phyloP scores from a whole-genome alignment of 805 yeast species.

The Spencermartinsiella europaea region DNA sequence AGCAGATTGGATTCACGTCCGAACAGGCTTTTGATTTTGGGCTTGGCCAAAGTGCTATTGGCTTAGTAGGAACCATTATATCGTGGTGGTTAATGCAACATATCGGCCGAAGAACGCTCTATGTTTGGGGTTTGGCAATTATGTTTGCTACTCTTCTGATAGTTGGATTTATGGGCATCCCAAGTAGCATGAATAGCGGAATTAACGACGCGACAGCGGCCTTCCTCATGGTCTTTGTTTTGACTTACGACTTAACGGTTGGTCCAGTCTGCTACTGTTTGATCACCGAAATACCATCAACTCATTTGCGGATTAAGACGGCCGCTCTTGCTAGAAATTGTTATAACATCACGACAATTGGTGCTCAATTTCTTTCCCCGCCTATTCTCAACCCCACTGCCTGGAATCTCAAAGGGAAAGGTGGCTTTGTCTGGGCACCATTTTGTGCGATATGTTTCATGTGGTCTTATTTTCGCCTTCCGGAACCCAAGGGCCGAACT shows the following conservation, averaged over 20 bases:
- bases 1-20: constrained; percentile 35
- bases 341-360: constrained; percentile 19
- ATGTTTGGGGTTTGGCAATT: constrained; percentile 32
- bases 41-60: constrained; percentile 43
- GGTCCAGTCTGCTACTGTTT: constrained; percentile 42
- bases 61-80: constrained; percentile 37
- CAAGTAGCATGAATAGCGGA: constrained; percentile 9
- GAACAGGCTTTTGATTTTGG: constrained; percentile 36
- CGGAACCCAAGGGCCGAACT: constrained; percentile 55
- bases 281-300: constrained; percentile 39
- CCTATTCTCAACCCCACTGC: constrained; percentile 44
- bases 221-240: constrained; percentile 41
- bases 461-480: constrained; percentile 49
- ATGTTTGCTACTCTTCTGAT: constrained; percentile 36
- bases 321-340: constrained; percentile 29
- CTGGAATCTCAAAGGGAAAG: constrained; percentile 44
- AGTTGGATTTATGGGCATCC: constrained; percentile 34
- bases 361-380: constrained; percentile 31
- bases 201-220: constrained; percentile 35
- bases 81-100: constrained; percentile 15
- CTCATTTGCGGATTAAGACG: constrained; percentile 38
- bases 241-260: constrained; percentile 39
- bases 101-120: constrained; percentile 22
- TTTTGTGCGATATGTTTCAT: constrained; percentile 28
- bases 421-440: constrained; percentile 44